These are phyloP conservation scores for Candida michaelii DNA, from an alignment of 805 yeast genomes.

Conservation along the genomic window DNA sequence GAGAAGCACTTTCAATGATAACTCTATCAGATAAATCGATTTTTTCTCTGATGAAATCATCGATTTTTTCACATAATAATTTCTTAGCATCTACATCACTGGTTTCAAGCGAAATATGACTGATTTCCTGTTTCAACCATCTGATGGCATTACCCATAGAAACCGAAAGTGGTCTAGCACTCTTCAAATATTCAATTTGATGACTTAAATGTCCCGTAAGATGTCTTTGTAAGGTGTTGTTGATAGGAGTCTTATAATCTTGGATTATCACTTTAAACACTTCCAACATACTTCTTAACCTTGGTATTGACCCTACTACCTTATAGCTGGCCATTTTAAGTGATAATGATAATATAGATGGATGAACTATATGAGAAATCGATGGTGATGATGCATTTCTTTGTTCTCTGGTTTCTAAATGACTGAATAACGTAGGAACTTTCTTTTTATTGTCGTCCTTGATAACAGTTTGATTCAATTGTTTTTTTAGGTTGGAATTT, in stretches of 20 bases:
- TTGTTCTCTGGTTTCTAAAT: slow-evolving; percentile 77
- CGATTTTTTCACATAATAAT: slow-evolving; percentile 64
- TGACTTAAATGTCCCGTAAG: slow-evolving; percentile 83
- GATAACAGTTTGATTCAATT: slow-evolving; percentile 17
- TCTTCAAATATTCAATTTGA: slow-evolving; percentile 89
- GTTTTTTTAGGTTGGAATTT: slow-evolving; percentile 48
- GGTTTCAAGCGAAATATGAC: slow-evolving; percentile 73
- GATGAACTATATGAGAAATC: slow-evolving; percentile 76
- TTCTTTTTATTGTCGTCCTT: slow-evolving; percentile 35
- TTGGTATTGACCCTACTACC: slow-evolving; percentile 84
- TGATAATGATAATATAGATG: slow-evolving; percentile 74
- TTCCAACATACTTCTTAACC: slow-evolving; percentile 81
- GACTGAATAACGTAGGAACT: slow-evolving; percentile 70
- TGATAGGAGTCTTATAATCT: slow-evolving; percentile 83
- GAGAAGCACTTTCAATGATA: slow-evolving; percentile 76
- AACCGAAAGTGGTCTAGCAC: slow-evolving; percentile 87
- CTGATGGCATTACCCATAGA: slow-evolving; percentile 98
- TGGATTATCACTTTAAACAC: slow-evolving; percentile 78
- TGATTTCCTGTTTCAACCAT: slow-evolving; percentile 93
- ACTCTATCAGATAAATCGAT: slow-evolving; percentile 80
- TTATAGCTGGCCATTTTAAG: slow-evolving; percentile 79
- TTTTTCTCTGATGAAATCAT: slow-evolving; percentile 79
- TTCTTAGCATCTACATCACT: slow-evolving; percentile 67
- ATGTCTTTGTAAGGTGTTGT: slow-evolving; percentile 82
- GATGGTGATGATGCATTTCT: slow-evolving; percentile 58